Evolutionary conservation across 2,329 filamentous ascomycete genomes (phyloP), one percentile per base, ranked within the genome.

Genomic region (Aspergillus candidus): DNA sequence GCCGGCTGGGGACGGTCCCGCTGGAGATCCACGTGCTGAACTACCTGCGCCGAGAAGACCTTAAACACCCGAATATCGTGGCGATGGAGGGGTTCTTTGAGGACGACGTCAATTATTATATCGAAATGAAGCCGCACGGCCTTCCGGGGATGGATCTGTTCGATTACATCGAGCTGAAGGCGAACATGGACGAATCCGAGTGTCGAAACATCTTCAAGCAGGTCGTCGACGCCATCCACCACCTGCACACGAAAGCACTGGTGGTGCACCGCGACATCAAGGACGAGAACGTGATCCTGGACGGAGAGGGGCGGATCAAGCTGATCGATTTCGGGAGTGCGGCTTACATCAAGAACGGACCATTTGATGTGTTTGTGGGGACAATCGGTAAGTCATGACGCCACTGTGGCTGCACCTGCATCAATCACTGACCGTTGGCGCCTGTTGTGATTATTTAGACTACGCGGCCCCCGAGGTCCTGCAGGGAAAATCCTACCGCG

Each of bases 241-340:
- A 97, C 69, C 72, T 98, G 34, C 93, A 98, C 62, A 89, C 81
- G 42, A 91, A 86, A 63, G 91, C 91, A 1, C 76, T 86, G 40
- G 91, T 98, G 7, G 93, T 98, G 10, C 93, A 98, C 67, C 84
- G 93, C 31, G 93, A 98, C 61, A 97, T 98, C 76, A 98, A 98
- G 66, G 93, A 98, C 59, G 93, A 98, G 70, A 98, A 98, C 57
- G 88, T 98, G 27, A 86, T 98, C 43, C 74, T 98, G 12, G 93
- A 98, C 60, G 91, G 93, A 31, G 90, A 97, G 63, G 90, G 91
- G 18, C 84, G 86, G 55, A 94, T 98, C 69, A 97, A 96, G 71
- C 75, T 98, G 59, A 97, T 97, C 55, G 93, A 98, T 67, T 98
- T 98, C 69, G 93, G 93, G 48, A 96, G 90, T 62, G 93, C 93